Base-by-base conservation (phyloP, 441 rosid species). In the Euphorbia schlechtendalii region DNA sequence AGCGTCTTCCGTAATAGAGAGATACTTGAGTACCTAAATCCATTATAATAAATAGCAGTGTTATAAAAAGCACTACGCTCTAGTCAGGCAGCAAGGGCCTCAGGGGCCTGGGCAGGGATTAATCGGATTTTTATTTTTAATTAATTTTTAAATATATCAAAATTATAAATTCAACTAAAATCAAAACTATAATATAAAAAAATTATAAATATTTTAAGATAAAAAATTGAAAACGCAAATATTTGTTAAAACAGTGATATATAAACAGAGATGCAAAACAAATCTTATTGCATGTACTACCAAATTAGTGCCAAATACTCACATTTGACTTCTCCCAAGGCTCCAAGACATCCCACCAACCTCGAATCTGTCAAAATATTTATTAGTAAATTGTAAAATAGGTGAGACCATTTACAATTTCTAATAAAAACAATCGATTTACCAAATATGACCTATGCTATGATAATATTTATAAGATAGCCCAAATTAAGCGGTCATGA, bases 291-390 rank as follows among this genome's bases (percentile, higher is more conserved):
- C 58, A 21, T 17, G 34, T 32, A 32, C 34, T 32, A 32, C 34
- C 34, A 32, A 32, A 32, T 36, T 15, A 54, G 20, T 34, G 49
- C 54, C 52, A 40, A 56, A 56, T 36, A 65, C 89, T 82, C 76
- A 93, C 97, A 76, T 87, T 83, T 34, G 76, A 78, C 76, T 80
- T 93, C 78, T 88, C 97, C 79, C 79, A 78, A 36, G 76, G 70
- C 71, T 77, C 56, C 77, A 90, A 56, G 63, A 25, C 76, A 64
- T 80, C 85, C 99, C 97, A 93, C 99, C 97, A 93, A 24, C 99
- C 93, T 63, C 56, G 77, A 55, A 80, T 89, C 99, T 93, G 64
- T 66, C 59, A 62, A 8, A 52, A 69, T 58, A 66, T 60, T 25
- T 54, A 12, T 0, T 2, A 25, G 67, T 24, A 70, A 67, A 34